Evolutionary conservation across 2,329 filamentous ascomycete genomes (phyloP), one percentile per base, ranked within the genome.

Genomic region (Pyrenophora teres): DNA sequence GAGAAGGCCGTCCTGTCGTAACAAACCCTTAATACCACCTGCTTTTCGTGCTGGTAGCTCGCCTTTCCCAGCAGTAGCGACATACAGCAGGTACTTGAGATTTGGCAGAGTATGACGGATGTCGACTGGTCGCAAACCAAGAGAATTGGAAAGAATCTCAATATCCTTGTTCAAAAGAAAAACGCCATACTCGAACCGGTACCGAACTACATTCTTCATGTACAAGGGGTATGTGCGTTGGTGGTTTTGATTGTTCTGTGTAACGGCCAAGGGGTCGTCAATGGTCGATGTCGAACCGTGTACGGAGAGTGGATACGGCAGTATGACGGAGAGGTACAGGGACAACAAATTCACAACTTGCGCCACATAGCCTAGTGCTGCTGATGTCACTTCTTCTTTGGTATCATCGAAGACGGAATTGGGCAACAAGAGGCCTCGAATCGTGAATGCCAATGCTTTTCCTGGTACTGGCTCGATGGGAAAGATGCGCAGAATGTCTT

Each of bases 141-240:
- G 86, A 1, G 78, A 76, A 53, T 80, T 82, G 16, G 75, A 75
- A 9, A 88, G 70, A 40, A 86, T 79, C 62, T 97, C 92, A 49
- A 99, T 92, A 68, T 97, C 80, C 75, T 97, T 97, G 77, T 97
- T 97, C 12, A 99, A 81, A n/a, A 97, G 78, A 65, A 97, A 99
- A 69, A 96, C 94, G 9, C 82, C 94, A 71, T 97, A 99, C 65
- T 97, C 93, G 73, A 97, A 97, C 2, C 93, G 87, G 77, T 93
- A 97, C 39, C 92, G 85, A 0, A 91, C 85, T 2, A 84, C 82
- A 67, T 83, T 81, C 53, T 78, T 80, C 77, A 89, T 74, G 73
- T 92, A 92, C 0, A 99, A 81, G 0, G 94, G 94, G 64, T 96
- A 99, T 0, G 62, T 69, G 15, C 71, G 63, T 1, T 60, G 64